Evolutionary conservation across 2,329 filamentous ascomycete species (phyloP), one percentile per base, ranked within the genome.

Genomic region (Drechmeria coniospora): DNA sequence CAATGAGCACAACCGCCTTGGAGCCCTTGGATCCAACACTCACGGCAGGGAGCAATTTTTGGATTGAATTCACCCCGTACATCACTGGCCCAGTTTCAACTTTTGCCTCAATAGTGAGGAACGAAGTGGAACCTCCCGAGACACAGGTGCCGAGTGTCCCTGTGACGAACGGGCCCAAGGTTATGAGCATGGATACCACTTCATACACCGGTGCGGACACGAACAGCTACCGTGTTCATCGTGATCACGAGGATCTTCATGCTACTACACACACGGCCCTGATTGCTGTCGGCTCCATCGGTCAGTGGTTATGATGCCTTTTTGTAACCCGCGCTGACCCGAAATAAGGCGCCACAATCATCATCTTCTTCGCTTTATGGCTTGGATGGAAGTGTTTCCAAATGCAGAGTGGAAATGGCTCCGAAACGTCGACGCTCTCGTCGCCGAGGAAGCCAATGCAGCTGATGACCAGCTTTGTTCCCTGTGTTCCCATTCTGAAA

Each of bases 311-410:
- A 6, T 9, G 6, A 12, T 10, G 4, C 7, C 22, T 21, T 9
- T 21, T 11, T n/a, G 20, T 11, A n/a, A 21, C 4, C 20, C 10
- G 20, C 5, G 20, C 20, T 21, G 20, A 21, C 10, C 6, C 9
- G 24, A 15, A 9, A 5, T 13, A 12, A 42, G 63, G 56, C 16
- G 52, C 49, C 5, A 59, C 63, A 27, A 54, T 65, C 13, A 40
- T 61, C 16, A 32, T 61, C 7, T 58, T 53, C 28, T 58, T 62
- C 32, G 32, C 64, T 15, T 38, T 40, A 6, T 66, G 59, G 59
- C 45, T 64, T 15, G 40, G 57, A 5, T 63, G 54, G 46, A 50
- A 55, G n/a, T 28, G 22, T n/a, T 45, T 24, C 18, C 38, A 30
- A 20, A 30, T 30, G 23, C 32, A 30, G 9, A 22, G 37, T 37